Evolutionary conservation across 345 rosid species (phyloP), one percentile per base, ranked within the genome.

Genomic region (Cochlearia excelsa): DNA sequence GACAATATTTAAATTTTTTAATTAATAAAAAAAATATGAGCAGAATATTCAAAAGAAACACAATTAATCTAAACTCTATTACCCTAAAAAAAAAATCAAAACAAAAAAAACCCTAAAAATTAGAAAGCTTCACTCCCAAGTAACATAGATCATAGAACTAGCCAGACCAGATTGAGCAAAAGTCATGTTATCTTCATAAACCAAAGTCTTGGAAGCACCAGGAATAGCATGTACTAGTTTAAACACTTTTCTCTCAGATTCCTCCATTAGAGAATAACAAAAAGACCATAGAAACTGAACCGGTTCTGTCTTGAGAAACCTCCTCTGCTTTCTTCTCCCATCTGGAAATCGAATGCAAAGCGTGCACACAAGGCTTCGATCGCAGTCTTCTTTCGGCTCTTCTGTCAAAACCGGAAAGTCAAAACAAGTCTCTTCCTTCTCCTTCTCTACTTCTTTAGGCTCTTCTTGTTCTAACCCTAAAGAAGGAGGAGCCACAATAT

Each of bases 321-420:
- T 83, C 59, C 98, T 78, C 72, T 84, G 90, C 45, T 72, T 70
- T 73, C 91, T 88, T 46, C 76, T 86, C 39, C 97, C 98, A 72
- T 84, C 88, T 30, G 97, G 97, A 57, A 88, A 83, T 26, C 98
- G 90, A 48, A 92, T 68, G 55, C 95, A 90, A 30, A 92, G 79
- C 74, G 82, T 77, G 63, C 98, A 88, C 46, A 88, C 67, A 39
- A 82, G 63, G 58, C 72, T 82, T 66, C 77, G 78, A 59, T 92
- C 90, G 1, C 59, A 45, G 10, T 45, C 48, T 33, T 73, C 80
- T 3, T 74, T 83, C 5, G 91, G 90, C 72, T 92, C 95, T 67
- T 84, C 87, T 39, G 89, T 87, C 31, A 88, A 78, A 47, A 77
- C 72, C 1, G 83, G 97, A 49, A 80, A 92, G 31, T n/a, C 39